Percentiles rank a stretch among this genome's conserved stretches.
Conservation (phyloP, 441 rosid genomes). For the Sinapis alba region DNA sequence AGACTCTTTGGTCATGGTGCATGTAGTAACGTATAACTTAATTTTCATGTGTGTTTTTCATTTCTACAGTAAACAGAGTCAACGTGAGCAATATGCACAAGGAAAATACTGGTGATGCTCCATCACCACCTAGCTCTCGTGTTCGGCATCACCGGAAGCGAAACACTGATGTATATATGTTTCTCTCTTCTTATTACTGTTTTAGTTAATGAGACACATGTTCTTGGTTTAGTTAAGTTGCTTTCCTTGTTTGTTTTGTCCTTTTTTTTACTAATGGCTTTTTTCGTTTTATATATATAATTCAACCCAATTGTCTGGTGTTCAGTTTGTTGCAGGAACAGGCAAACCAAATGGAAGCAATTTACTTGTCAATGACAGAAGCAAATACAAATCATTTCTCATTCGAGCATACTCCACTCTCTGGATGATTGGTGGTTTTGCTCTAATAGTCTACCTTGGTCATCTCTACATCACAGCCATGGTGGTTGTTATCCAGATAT, state of each 20-base stretch:
- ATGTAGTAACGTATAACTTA: slow-evolving; percentile 1
- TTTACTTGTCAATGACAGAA: slow-evolving; percentile 67
- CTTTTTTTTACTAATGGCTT: neutral
- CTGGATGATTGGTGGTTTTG: slow-evolving; percentile 94
- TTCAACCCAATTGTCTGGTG: neutral
- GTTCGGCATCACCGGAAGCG: slow-evolving; percentile 65
- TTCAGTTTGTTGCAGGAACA: slow-evolving; percentile 57
- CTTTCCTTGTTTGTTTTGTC: neutral
- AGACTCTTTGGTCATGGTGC: neutral
- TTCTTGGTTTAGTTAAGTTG: neutral
- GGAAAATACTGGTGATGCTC: slow-evolving; percentile 41
- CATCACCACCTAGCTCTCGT: slow-evolving; percentile 53
- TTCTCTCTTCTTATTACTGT: neutral
- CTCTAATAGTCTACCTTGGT: slow-evolving; percentile 77
- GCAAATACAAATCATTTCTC: slow-evolving; percentile 76
- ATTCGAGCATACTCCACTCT: slow-evolving; percentile 70
- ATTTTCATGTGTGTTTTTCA: slow-evolving; percentile 3
- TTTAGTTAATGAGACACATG: neutral
- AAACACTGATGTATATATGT: slow-evolving; percentile 59
- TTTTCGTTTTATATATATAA: neutral
- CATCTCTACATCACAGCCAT: slow-evolving; percentile 90
- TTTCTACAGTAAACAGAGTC: slow-evolving; percentile 25
- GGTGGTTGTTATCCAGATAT: slow-evolving; percentile 86
- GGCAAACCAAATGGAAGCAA: slow-evolving; percentile 57
- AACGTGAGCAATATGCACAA: slow-evolving; percentile 53